These are phyloP conservation scores for Pestalotiopsis sp. DNA, from an alignment of 2,329 filamentous ascomycete species.

Conservation along the genomic window DNA sequence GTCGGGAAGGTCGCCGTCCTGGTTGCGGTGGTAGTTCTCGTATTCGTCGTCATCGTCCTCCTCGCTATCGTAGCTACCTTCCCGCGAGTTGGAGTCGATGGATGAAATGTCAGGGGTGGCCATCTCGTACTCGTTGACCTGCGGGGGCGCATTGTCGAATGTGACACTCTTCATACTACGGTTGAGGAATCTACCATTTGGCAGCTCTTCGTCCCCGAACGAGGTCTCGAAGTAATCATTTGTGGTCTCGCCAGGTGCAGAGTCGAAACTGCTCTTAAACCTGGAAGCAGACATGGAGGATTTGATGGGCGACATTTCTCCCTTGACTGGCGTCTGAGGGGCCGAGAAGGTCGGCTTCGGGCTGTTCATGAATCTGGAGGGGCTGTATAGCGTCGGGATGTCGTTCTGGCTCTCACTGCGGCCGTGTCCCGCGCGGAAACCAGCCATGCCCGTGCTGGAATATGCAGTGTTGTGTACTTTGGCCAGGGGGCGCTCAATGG, in stretches of 20 bases:
- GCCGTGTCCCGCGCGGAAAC: conserved; percentile 53
- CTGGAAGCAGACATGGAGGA: conserved; percentile 77
- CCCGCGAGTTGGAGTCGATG: conserved; percentile 83
- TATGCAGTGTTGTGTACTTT: conserved; percentile 76
- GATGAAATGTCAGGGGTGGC: conserved; percentile 96
- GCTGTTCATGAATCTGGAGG: conserved; percentile 46
- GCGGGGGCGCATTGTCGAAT: conserved; percentile 90
- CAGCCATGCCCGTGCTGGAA: conserved; percentile 57
- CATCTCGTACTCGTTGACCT: conserved; percentile 98
- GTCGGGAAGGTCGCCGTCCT: conserved; percentile 65
- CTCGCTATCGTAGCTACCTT: conserved; percentile 89
- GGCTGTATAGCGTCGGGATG: conserved; percentile 57
- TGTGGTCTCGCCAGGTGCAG: conserved; percentile 69
- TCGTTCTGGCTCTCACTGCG: conserved; percentile 62
- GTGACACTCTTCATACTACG: conserved; percentile 96
- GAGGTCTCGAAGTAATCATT: conserved; percentile 69
- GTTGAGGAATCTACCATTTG: conserved; percentile 69
- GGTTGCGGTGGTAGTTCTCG: conserved; percentile 50
- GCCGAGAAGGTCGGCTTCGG: conserved; percentile 26
- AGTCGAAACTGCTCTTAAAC: conserved; percentile 71
- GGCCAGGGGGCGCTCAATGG: conserved; percentile 81
- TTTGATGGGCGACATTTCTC: conserved; percentile 80
- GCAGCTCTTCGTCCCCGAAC: conserved; percentile 59
- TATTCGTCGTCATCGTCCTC: conserved; percentile 68
- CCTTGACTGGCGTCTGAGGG: conserved; percentile 64